Conservation (phyloP, 208 protist genomes). For the Leishmania guyanensis region DNA sequence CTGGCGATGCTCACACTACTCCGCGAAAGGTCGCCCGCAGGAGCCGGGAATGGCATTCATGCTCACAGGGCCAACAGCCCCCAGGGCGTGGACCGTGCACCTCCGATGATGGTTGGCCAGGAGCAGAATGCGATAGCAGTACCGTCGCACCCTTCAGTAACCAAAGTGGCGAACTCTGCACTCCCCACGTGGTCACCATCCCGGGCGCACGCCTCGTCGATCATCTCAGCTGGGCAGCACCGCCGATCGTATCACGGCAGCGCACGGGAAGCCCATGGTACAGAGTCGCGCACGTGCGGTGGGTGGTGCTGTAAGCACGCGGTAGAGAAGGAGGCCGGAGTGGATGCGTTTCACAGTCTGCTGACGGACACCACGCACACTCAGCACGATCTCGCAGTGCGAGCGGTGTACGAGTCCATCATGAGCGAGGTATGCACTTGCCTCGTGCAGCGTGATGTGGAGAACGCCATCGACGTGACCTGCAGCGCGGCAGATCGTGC, state of each 20-base stretch:
- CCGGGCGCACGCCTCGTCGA: background rate
- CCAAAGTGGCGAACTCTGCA: background rate
- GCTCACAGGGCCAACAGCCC: background rate
- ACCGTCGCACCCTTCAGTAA: background rate
- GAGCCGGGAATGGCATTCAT: background rate
- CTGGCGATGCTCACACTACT: constrained; percentile 6
- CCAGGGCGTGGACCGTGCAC: background rate
- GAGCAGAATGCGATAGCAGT: background rate
- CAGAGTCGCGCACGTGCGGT: background rate
- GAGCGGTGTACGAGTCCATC: constrained; percentile 44
- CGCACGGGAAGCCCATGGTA: background rate
- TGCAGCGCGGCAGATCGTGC: constrained; percentile 36
- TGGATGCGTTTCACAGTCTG: constrained; percentile 22
- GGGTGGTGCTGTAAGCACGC: background rate
- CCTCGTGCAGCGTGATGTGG: constrained; percentile 28
- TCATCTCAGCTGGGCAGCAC: constrained; percentile 4
- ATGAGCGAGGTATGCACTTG: constrained; percentile 30
- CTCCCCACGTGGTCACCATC: background rate
- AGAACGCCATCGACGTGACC: constrained; percentile 6
- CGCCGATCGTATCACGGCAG: background rate
- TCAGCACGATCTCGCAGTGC: constrained; percentile 37
- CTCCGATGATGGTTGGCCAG: background rate
- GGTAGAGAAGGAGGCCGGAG: background rate
- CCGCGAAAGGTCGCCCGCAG: background rate
- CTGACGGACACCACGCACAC: constrained; percentile 35